These are phyloP conservation scores for Phytophthora megakarya DNA, from an alignment of 352 stramenopile genomes.

Conservation along the genomic window DNA sequence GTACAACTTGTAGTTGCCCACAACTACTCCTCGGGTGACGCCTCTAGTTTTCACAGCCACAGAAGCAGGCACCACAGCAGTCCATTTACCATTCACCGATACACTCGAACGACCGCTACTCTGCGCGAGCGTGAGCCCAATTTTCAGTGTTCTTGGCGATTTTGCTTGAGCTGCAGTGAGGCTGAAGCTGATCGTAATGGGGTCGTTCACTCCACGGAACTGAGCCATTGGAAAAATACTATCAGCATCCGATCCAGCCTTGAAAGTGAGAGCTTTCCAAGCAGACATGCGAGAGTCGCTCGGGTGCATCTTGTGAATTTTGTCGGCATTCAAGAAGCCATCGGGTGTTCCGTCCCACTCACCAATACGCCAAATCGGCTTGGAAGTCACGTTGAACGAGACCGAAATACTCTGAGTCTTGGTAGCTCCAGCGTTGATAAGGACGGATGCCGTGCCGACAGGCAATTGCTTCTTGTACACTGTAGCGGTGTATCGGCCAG, in stretches of 20 bases:
- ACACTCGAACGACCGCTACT: slow-evolving; percentile 40
- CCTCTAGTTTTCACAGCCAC: slow-evolving; percentile 47
- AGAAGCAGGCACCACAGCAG: slow-evolving; percentile 22
- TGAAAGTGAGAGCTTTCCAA: slow-evolving; percentile 36
- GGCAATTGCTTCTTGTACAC: slow-evolving; percentile 58
- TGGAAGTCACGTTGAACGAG: slow-evolving; percentile 27
- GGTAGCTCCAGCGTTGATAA: slow-evolving; percentile 21
- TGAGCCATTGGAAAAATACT: slow-evolving; percentile 49
- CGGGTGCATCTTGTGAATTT: slow-evolving; percentile 59
- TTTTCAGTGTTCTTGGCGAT: slow-evolving; percentile 32
- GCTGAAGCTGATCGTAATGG: slow-evolving; percentile 37
- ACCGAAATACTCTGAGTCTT: slow-evolving; percentile 36
- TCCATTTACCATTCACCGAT: slow-evolving; percentile 47
- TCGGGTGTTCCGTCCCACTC: slow-evolving; percentile 55
- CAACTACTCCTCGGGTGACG: too few relatives aligned
- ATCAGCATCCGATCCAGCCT: slow-evolving; percentile 17
- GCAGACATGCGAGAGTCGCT: slow-evolving; percentile 43
- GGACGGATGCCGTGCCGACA: slow-evolving; percentile 34
- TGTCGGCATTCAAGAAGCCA: slow-evolving; percentile 52
- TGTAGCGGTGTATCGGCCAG: slow-evolving; percentile 47
- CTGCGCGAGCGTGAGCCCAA: slow-evolving; percentile 50
- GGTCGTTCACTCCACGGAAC: slow-evolving; percentile 55
- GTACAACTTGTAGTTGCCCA: slow-evolving; percentile 55
- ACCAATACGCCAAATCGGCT: slow-evolving; percentile 50
- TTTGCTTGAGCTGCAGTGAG: slow-evolving; percentile 32